phyloP scores from a whole-genome alignment of 768 basidiomycete species.

The Gelatoporia subvermispora region DNA sequence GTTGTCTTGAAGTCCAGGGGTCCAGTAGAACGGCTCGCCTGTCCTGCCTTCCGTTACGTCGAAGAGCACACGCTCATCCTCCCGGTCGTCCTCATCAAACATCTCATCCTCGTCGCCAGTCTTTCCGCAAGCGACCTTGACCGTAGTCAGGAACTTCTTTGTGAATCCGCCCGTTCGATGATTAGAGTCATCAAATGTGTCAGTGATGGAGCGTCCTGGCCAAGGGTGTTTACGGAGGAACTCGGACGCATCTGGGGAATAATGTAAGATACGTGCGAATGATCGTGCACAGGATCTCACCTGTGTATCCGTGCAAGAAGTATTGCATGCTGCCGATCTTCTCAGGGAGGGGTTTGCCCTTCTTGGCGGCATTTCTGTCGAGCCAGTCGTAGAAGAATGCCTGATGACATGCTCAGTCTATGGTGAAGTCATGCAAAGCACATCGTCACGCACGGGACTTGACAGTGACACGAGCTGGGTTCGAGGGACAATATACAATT shows the following conservation, averaged over 20 bases:
- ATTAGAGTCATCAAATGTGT: conserved; percentile 82
- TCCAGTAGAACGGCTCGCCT: conserved; percentile 78
- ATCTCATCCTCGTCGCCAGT: conserved; percentile 70
- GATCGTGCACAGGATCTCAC: no score
- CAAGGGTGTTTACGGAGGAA: conserved; percentile 84
- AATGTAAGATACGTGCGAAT: neutral
- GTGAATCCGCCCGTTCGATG: conserved; percentile 67
- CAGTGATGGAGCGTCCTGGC: conserved; percentile 79
- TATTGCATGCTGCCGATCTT: conserved; percentile 91
- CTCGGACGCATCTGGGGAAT: conserved; percentile 68
- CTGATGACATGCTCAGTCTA: conserved; percentile 29
- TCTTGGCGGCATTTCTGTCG: conserved; percentile 75
- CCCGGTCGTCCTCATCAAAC: conserved; percentile 67
- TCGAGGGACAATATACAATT: conserved; percentile 77
- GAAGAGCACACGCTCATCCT: conserved; percentile 67
- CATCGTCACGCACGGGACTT: conserved; percentile 44
- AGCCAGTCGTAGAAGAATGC: conserved; percentile 94
- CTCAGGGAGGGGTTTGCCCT: conserved; percentile 77
- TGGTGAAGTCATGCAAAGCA: neutral
- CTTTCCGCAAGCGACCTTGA: conserved; percentile 81
- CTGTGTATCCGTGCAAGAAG: conserved; percentile 80
- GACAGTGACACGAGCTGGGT: conserved; percentile 82
- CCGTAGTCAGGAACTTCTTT: conserved; percentile 61
- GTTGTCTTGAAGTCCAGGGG: conserved; percentile 65
- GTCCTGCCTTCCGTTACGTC: conserved; percentile 58